Evolutionary conservation across 2,329 filamentous ascomycete species (phyloP).

Genomic region (Orbilia javanica): DNA sequence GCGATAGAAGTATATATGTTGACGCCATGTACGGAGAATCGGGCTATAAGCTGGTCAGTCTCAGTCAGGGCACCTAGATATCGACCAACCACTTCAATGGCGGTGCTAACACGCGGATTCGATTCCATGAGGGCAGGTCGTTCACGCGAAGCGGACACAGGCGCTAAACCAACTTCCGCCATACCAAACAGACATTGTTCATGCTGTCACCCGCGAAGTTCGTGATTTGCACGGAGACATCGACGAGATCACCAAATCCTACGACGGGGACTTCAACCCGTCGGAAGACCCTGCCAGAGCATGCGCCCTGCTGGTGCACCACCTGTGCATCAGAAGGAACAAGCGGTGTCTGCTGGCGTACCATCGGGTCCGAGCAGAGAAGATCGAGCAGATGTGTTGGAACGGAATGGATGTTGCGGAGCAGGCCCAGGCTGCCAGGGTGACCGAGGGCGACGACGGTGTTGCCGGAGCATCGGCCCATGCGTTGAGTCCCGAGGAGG

Average conservation of each 20-base stretch:
- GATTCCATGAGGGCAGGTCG: slow-evolving; percentile 73
- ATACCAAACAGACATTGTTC: slow-evolving; percentile 92
- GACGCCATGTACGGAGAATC: slow-evolving; percentile 84
- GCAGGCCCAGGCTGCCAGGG: slow-evolving; percentile 63
- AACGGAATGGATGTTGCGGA: slow-evolving; percentile 86
- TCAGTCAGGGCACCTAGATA: not conserved
- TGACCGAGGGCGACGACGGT: slow-evolving; percentile 71
- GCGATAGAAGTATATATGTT: not conserved
- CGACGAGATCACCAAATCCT: slow-evolving; percentile 80
- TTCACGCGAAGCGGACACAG: slow-evolving; percentile 95
- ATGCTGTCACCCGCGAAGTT: slow-evolving; percentile 87
- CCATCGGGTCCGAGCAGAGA: slow-evolving; percentile 88
- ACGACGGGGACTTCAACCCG: slow-evolving; percentile 87
- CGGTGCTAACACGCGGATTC: slow-evolving; percentile 7
- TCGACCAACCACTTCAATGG: not conserved
- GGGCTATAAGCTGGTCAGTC: slow-evolving; percentile 80
- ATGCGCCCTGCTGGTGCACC: slow-evolving; percentile 89
- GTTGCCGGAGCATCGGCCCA: slow-evolving; percentile 72
- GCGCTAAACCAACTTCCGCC: slow-evolving; percentile 86
- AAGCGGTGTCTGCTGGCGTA: slow-evolving; percentile 96
- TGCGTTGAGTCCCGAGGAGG: slow-evolving; percentile 92
- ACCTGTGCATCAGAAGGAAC: slow-evolving; percentile 93
- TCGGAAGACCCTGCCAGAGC: slow-evolving; percentile 84
- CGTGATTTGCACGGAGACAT: slow-evolving; percentile 92
- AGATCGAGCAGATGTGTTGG: slow-evolving; percentile 94